Percentiles rank a stretch among this genome's conserved stretches.
phyloP scores from a whole-genome alignment of 2,329 filamentous ascomycete genomes.

The Aspergillus caelatus region DNA sequence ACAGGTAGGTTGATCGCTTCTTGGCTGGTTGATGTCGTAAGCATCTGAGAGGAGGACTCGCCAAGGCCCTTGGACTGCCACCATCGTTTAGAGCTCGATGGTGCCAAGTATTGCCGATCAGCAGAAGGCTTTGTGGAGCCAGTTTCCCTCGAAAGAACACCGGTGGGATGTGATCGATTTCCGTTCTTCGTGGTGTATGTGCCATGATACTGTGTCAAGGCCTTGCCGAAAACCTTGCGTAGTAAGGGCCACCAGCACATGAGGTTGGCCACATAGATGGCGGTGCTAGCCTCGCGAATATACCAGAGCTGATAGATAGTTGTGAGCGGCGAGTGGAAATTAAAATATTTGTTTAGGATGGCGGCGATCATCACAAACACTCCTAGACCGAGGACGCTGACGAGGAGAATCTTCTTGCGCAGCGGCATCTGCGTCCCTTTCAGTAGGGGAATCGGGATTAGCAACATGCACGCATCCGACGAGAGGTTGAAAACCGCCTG shows the following conservation, averaged over 20 bases:
- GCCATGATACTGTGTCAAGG: not conserved
- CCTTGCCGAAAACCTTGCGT: constrained; percentile 29
- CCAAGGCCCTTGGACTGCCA: not conserved
- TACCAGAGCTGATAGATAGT: constrained; percentile 48
- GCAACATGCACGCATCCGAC: constrained; percentile 44
- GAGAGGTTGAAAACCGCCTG: constrained; percentile 52
- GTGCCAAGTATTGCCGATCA: not conserved
- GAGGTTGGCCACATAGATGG: constrained; percentile 53
- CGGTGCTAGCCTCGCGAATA: constrained; percentile 44
- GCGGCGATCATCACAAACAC: constrained; percentile 48
- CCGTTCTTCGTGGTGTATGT: not conserved
- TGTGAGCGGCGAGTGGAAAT: constrained; percentile 39
- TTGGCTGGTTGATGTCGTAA: not conserved
- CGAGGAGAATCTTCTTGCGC: constrained; percentile 37
- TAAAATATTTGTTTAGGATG: constrained; percentile 53
- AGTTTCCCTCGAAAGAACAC: not conserved
- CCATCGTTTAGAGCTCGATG: not conserved
- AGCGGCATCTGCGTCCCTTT: constrained; percentile 37
- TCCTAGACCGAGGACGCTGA: constrained; percentile 42
- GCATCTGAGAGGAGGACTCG: not conserved
- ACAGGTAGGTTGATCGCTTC: not conserved
- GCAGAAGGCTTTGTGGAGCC: not conserved
- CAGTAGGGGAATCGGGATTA: constrained; percentile 42
- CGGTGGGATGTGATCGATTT: not conserved
- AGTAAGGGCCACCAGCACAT: constrained; percentile 36